phyloP scores from a whole-genome alignment of 257 asterid genomes.

The Solanum dulcamara region DNA sequence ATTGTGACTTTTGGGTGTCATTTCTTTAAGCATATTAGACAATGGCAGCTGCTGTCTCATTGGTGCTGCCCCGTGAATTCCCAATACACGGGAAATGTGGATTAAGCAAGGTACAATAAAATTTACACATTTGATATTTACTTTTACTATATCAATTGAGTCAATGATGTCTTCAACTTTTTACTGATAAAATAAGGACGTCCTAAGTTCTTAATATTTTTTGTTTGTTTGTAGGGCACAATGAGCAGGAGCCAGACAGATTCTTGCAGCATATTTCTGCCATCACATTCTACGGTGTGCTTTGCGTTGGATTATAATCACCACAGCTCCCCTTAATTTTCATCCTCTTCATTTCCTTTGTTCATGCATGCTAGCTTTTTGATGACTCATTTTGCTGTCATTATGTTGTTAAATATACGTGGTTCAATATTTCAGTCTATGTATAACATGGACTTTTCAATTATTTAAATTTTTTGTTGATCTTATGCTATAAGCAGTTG shows the following conservation, averaged over 20 bases:
- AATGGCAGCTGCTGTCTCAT: constrained; percentile 33
- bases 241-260: constrained; percentile 8
- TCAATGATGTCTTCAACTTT: not conserved
- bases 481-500: not conserved
- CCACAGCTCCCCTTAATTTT: not conserved
- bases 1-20: not conserved
- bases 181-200: not conserved
- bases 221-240: constrained; percentile 9
- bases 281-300: constrained; percentile 23
- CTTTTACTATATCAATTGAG: not conserved
- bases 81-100: constrained; percentile 7
- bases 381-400: not conserved
- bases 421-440: not conserved
- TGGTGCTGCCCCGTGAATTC: constrained; percentile 16
- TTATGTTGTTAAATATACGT: not conserved
- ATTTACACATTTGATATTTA: not conserved
- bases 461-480: not conserved
- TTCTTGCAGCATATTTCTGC: constrained; percentile 1
- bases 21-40: not conserved
- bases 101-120: constrained; percentile 11
- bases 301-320: not conserved
- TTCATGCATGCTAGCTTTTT: not conserved
- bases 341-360: not conserved
- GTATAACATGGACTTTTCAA: not conserved
- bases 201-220: not conserved